Conservation (phyloP, 2,329 filamentous ascomycete species). For the Diaporthe vaccinii region DNA sequence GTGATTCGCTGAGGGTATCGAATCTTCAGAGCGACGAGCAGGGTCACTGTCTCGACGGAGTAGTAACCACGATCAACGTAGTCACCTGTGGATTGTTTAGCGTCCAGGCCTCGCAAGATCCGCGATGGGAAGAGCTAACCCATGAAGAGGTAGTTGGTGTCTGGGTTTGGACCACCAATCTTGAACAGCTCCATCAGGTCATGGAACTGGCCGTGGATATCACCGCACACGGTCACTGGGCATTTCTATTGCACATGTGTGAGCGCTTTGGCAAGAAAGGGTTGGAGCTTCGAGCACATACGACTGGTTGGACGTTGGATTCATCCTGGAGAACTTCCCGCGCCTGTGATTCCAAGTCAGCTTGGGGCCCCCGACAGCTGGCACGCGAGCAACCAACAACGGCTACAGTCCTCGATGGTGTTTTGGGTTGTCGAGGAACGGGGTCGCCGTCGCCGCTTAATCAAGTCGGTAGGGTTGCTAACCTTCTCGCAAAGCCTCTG, state of each 20-base stretch:
- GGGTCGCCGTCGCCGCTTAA: neutral
- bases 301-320: conserved; percentile 98
- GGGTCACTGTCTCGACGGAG: conserved; percentile 96
- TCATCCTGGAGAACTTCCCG: conserved; percentile 97
- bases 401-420: conserved; percentile 1
- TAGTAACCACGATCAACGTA: conserved; percentile 99
- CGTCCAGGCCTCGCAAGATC: conserved; percentile 5
- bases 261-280: conserved; percentile 44
- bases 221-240: conserved; percentile 97
- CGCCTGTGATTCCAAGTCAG: conserved; percentile 71
- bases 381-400: conserved; percentile 34
- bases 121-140: conserved; percentile 67
- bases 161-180: conserved; percentile 96
- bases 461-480: conserved; percentile 49
- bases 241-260: conserved; percentile 78
- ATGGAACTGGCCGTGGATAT: conserved; percentile 99
- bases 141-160: conserved; percentile 99
- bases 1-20: conserved; percentile 98
- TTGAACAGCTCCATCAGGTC: conserved; percentile 99
- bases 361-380: conserved; percentile 40
- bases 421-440: neutral
- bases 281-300: conserved; percentile 62
- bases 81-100: conserved; percentile 73
- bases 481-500: conserved; percentile 99
- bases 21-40: conserved; percentile 97